Percentiles rank a stretch among this genome's conserved stretches.
Evolutionary conservation across 2,329 filamentous ascomycete genomes (phyloP).

Genomic region (Exophiala phaeomuriformis): DNA sequence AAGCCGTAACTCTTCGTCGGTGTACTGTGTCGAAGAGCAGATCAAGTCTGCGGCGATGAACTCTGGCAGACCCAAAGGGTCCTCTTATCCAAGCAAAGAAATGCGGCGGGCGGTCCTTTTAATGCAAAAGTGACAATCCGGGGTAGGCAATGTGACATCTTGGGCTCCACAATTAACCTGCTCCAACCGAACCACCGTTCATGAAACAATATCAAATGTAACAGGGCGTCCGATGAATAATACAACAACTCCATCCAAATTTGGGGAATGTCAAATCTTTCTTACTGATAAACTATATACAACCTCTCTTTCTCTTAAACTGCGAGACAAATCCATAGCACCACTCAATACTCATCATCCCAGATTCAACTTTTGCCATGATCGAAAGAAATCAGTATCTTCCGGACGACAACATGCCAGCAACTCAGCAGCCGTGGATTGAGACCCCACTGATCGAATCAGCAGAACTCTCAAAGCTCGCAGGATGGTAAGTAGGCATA

Average conservation of each 20-base stretch:
- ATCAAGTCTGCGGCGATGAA: too few relatives aligned
- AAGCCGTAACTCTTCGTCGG: too few relatives aligned
- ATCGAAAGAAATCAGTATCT: conserved; percentile 3
- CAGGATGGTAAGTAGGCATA: conserved; percentile 32
- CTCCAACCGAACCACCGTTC: background rate
- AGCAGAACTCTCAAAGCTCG: conserved; percentile 32
- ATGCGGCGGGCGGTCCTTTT: too few relatives aligned
- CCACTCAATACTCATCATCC: background rate
- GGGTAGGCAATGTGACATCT: too few relatives aligned
- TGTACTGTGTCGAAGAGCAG: too few relatives aligned
- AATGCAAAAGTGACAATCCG: too few relatives aligned
- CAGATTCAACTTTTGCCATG: background rate
- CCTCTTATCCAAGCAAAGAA: too few relatives aligned
- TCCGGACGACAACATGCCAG: conserved; percentile 2
- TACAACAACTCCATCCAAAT: background rate
- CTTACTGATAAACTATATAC: background rate
- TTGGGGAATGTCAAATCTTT: background rate
- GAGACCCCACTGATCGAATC: conserved; percentile 37
- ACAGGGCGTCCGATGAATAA: background rate
- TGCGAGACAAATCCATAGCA: too few relatives aligned
- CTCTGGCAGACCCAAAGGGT: too few relatives aligned
- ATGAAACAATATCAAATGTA: background rate
- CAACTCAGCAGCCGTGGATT: conserved; percentile 32
- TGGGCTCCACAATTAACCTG: background rate
- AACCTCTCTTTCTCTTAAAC: too few relatives aligned